Evolutionary conservation across 495 filamentous ascomycete genomes (phyloP).

Genomic region (Cetradonia linearis): DNA sequence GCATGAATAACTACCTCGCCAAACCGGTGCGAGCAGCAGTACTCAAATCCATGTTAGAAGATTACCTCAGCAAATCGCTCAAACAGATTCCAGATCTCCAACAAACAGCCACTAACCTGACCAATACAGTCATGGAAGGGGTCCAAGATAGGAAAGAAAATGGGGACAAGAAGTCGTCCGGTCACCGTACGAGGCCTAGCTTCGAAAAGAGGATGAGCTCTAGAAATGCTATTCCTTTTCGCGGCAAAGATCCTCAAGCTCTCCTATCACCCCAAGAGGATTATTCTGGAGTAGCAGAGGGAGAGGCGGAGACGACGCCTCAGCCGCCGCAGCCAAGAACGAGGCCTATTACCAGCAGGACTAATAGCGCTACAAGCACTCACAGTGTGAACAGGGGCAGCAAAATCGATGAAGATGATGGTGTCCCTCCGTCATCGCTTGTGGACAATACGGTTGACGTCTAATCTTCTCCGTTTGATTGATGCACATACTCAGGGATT

Average conservation of each 20-base stretch:
- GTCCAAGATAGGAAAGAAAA: background rate
- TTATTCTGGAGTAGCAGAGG: background rate
- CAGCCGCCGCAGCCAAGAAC: background rate
- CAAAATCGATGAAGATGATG: conserved; percentile 10
- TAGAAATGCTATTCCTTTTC: conserved; percentile 15
- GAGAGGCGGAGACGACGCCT: background rate
- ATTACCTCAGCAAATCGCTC: conserved; percentile 41
- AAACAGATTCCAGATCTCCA: conserved; percentile 31
- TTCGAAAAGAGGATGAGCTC: conserved; percentile 19
- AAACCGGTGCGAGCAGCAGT: conserved; percentile 74
- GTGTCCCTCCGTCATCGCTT: conserved; percentile 14
- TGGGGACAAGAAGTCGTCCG: background rate
- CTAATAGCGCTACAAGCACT: conserved; percentile 1
- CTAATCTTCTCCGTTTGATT: background rate
- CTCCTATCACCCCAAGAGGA: conserved; percentile 7
- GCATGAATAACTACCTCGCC: conserved; percentile 93
- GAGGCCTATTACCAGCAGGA: conserved; percentile 5
- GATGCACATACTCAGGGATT: background rate
- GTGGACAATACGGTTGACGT: conserved; percentile 4
- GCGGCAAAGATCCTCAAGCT: conserved; percentile 7
- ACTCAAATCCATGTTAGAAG: conserved; percentile 64
- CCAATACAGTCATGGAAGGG: background rate
- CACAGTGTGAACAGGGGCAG: background rate
- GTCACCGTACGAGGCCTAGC: conserved; percentile 11
- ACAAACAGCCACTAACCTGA: conserved; percentile 20